Conservation (phyloP, 352 stramenopile species). For the Elongisporangium prolatum region DNA sequence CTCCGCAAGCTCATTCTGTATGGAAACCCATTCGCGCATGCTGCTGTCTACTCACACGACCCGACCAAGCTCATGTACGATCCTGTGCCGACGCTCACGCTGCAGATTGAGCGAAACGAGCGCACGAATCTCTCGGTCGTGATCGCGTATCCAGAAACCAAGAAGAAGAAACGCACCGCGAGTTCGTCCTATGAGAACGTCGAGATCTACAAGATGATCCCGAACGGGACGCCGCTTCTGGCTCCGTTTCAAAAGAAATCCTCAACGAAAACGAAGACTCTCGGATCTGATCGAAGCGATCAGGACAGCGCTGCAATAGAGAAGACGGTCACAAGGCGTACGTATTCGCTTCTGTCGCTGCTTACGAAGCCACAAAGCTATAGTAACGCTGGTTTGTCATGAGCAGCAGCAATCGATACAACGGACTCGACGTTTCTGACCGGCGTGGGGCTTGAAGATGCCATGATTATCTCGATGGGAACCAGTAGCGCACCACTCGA, state of each 20-base stretch:
- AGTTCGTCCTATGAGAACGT: constrained; percentile 63
- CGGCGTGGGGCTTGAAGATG: constrained; percentile 64
- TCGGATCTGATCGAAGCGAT: not conserved
- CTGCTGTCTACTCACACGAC: constrained; percentile 58
- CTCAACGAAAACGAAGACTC: constrained; percentile 15
- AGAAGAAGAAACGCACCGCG: constrained; percentile 45
- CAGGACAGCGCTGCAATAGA: not conserved
- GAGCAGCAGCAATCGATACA: constrained; percentile 19
- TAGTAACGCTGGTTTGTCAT: not conserved
- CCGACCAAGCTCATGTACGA: constrained; percentile 66
- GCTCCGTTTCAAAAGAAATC: constrained; percentile 39
- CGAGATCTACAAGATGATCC: constrained; percentile 82
- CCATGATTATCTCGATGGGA: constrained; percentile 21
- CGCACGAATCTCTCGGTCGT: constrained; percentile 29
- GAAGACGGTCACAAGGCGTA: not conserved
- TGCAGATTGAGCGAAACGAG: constrained; percentile 20
- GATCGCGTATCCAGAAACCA: constrained; percentile 59
- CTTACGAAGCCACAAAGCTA: no score
- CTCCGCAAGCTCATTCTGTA: constrained; percentile 73
- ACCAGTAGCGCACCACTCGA: not conserved
- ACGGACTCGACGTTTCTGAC: constrained; percentile 76
- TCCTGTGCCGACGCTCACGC: constrained; percentile 52
- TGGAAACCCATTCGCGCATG: constrained; percentile 61
- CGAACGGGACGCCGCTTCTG: constrained; percentile 51
- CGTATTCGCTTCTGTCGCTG: not conserved